Conservation (phyloP, 2,329 filamentous ascomycete species). For the Mycosphaerella arachidis region DNA sequence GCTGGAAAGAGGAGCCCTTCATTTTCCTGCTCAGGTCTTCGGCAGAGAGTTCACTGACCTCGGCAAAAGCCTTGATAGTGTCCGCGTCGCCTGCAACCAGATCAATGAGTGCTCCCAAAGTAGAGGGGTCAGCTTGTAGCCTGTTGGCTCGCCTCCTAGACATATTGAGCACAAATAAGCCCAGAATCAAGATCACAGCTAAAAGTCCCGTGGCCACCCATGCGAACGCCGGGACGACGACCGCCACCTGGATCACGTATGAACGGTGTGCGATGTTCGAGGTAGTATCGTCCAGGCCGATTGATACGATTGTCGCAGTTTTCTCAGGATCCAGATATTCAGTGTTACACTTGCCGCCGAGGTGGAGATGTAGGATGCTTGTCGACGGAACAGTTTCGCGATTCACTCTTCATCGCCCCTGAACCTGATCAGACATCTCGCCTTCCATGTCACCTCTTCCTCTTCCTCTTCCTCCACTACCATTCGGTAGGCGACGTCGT, state of each 20-base stretch:
- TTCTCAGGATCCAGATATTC: too few species aligned
- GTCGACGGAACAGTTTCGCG: too few species aligned
- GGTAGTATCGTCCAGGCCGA: conserved; percentile 10
- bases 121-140: conserved; percentile 30
- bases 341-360: not conserved
- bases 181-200: conserved; percentile 22
- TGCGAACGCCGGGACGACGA: conserved; percentile 37
- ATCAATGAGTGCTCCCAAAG: conserved; percentile 36
- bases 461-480: not conserved
- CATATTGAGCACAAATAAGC: conserved; percentile 22
- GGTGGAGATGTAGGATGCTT: not conserved
- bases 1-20: not conserved
- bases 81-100: conserved; percentile 21
- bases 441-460: too few species aligned
- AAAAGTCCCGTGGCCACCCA: conserved; percentile 38
- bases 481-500: too few species aligned
- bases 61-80: conserved; percentile 3
- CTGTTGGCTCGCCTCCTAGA: conserved; percentile 1
- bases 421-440: too few species aligned
- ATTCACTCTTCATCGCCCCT: too few species aligned
- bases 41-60: not conserved
- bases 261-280: conserved; percentile 17
- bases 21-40: not conserved
- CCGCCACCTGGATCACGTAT: conserved; percentile 32
- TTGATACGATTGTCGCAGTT: too few species aligned